Percentiles rank a stretch among this genome's conserved stretches.
Evolutionary conservation across 2,329 filamentous ascomycete genomes (phyloP).

Genomic region (Claviceps purpurea): DNA sequence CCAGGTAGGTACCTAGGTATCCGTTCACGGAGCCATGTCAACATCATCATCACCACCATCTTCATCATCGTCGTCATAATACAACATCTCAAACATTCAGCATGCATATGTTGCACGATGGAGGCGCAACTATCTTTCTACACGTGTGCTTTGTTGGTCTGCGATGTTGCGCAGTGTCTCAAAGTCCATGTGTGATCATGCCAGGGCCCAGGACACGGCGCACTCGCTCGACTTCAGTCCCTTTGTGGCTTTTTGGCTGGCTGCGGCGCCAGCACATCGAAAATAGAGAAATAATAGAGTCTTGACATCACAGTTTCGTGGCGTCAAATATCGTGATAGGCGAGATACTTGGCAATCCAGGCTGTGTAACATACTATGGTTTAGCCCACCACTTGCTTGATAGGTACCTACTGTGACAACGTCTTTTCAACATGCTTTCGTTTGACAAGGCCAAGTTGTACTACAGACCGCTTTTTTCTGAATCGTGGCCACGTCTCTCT

Average conservation of each 20-base stretch:
- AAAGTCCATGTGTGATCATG: not conserved
- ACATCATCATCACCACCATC: not conserved
- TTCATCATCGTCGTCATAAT: not conserved
- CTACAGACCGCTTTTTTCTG: too few species aligned
- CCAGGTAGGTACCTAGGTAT: not conserved
- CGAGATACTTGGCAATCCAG: not conserved
- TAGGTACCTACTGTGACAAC: too few species aligned
- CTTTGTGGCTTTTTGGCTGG: not conserved
- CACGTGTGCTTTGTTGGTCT: not conserved
- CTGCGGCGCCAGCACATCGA: not conserved
- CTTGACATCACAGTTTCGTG: not conserved
- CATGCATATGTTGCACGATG: not conserved
- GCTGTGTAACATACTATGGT: not conserved
- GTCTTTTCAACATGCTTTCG: too few species aligned
- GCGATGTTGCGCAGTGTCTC: not conserved
- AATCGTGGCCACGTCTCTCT: too few species aligned
- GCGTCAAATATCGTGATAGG: not conserved
- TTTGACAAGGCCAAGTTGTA: too few species aligned
- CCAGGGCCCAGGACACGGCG: not conserved
- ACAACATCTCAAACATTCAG: too few species aligned
- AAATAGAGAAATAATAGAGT: not conserved
- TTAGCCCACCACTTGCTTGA: not conserved
- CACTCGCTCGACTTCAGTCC: not conserved
- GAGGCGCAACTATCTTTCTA: not conserved
- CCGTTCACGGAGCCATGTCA: not conserved